Percentiles rank a stretch among this genome's conserved stretches.
Conservation (phyloP, 345 rosid species). For the Pseudoturritis turrita region DNA sequence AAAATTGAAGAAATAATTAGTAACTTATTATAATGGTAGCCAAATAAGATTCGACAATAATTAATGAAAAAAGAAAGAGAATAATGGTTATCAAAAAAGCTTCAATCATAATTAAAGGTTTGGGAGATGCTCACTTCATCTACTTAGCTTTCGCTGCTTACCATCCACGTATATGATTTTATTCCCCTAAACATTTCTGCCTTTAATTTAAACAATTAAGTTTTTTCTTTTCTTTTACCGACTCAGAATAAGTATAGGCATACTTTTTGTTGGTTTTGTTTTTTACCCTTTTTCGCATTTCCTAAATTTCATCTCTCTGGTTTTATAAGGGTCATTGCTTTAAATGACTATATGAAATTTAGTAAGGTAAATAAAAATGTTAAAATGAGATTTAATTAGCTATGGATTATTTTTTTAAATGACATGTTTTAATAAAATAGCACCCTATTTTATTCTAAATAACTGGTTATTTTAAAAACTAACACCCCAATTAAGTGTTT, state of each 20-base stretch:
- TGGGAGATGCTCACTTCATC: background rate
- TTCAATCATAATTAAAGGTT: background rate
- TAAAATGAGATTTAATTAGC: no score
- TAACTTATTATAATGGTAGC: background rate
- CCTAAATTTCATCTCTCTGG: background rate
- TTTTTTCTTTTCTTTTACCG: background rate
- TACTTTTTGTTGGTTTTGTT: background rate
- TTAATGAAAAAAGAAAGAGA: background rate
- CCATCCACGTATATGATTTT: constrained; percentile 6
- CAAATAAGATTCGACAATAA: background rate
- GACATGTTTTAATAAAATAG: no score
- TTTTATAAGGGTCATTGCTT: background rate
- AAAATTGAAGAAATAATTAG: background rate
- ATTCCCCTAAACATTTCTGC: constrained; percentile 4
- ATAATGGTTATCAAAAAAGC: background rate
- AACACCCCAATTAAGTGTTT: no score
- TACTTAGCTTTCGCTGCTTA: background rate
- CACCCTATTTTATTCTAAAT: no score
- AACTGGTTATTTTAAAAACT: no score
- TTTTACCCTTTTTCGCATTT: background rate
- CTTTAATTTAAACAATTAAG: background rate
- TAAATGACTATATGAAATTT: no score
- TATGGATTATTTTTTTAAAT: no score
- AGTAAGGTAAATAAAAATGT: no score
- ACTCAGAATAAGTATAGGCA: background rate